phyloP scores from a whole-genome alignment of 139 green algal genomes.

The Trebouxia sp. region DNA sequence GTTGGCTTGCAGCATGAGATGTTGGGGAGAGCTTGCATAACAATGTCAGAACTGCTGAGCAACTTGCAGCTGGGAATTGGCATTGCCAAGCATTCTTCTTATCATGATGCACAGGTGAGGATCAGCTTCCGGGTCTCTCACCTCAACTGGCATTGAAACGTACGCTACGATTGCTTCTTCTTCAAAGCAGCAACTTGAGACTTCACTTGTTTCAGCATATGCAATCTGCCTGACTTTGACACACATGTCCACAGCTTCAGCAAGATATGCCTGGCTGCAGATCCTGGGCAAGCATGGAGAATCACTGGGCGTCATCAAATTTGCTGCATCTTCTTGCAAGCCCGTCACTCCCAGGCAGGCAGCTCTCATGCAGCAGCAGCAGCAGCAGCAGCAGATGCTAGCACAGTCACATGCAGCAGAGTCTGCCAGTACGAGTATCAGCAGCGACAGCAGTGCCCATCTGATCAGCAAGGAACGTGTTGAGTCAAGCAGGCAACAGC shows the following conservation, averaged over 20 bases:
- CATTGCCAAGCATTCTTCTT: neutral
- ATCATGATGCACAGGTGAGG: neutral
- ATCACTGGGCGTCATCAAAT: neutral
- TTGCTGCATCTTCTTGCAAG: neutral
- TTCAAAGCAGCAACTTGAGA: neutral
- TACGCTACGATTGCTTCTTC: too few species aligned
- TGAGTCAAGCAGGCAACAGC: too few species aligned
- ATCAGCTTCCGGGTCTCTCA: neutral
- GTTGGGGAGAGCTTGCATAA: neutral
- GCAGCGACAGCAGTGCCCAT: neutral
- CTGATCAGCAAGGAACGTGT: neutral
- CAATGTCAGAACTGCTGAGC: conserved; percentile 5
- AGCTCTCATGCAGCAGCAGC: neutral
- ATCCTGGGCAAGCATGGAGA: conserved; percentile 3
- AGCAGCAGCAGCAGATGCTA: neutral
- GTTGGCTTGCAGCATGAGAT: conserved; percentile 25
- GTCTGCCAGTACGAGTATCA: neutral
- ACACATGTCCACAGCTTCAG: neutral
- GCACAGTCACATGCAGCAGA: neutral
- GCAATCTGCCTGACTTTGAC: neutral
- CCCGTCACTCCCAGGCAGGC: neutral
- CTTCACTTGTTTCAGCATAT: neutral
- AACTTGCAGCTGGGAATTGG: neutral
- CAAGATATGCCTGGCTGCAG: neutral
- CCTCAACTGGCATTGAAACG: neutral